Evolutionary conservation across 257 asterid genomes (phyloP).

Genomic region (Paulownia fortunei): DNA sequence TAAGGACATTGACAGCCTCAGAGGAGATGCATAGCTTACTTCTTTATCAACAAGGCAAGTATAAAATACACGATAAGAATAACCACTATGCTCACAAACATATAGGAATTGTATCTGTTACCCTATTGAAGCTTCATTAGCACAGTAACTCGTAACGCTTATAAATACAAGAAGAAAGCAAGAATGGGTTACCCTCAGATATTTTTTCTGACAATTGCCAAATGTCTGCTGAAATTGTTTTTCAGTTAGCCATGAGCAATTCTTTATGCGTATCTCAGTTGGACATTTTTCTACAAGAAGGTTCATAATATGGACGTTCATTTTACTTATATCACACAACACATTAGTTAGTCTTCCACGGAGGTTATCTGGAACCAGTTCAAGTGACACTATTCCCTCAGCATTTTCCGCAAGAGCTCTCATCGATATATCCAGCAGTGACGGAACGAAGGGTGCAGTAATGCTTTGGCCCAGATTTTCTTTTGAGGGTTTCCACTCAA

Average conservation of each 20-base stretch:
- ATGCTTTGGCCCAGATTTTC: slow-evolving; percentile 26
- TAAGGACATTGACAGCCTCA: neutral
- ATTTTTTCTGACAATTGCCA: slow-evolving; percentile 41
- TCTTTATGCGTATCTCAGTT: slow-evolving; percentile 66
- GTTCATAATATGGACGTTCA: slow-evolving; percentile 46
- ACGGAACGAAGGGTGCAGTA: slow-evolving; percentile 45
- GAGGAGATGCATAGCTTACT: neutral
- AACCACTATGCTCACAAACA: neutral
- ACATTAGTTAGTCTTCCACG: slow-evolving; percentile 54
- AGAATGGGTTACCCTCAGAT: slow-evolving; percentile 59
- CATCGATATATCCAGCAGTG: slow-evolving; percentile 67
- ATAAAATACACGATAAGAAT: slow-evolving; percentile 18
- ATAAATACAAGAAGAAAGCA: slow-evolving; percentile 24
- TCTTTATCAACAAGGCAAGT: neutral
- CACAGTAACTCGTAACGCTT: neutral
- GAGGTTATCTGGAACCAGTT: slow-evolving; percentile 59
- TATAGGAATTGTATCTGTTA: neutral
- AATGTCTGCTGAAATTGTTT: slow-evolving; percentile 51
- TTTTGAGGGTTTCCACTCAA: slow-evolving; percentile 56
- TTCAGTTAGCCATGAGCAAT: slow-evolving; percentile 78
- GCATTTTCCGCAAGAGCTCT: slow-evolving; percentile 65
- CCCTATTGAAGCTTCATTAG: slow-evolving; percentile 17
- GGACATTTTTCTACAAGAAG: slow-evolving; percentile 70
- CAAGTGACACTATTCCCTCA: slow-evolving; percentile 66
- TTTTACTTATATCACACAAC: slow-evolving; percentile 63